These are phyloP conservation scores for Plasmodium fragile DNA, from an alignment of 169 alveolate genomes.

Conservation along the genomic window DNA sequence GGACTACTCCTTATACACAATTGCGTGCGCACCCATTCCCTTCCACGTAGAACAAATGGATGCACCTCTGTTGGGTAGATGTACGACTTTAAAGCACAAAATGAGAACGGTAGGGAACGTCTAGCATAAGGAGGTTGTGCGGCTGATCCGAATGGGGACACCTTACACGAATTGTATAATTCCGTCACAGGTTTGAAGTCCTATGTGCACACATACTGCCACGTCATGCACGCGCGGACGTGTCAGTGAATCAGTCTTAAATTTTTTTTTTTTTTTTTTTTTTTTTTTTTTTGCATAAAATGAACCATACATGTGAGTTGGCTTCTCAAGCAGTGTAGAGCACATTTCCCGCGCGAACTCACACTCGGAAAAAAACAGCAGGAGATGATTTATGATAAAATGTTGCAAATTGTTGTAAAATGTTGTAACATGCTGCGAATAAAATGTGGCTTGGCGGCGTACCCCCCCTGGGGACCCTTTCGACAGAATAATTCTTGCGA, in stretches of 20 bases:
- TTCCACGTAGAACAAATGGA: neutral
- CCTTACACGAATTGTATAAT: neutral
- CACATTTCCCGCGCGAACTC: neutral
- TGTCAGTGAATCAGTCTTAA: neutral
- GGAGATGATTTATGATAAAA: neutral
- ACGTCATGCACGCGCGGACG: neutral
- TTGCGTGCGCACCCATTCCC: neutral
- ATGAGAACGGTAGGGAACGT: neutral
- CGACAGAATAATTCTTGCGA: slow-evolving; percentile 3
- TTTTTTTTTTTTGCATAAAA: neutral
- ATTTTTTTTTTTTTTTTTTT: neutral
- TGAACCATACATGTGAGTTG: neutral
- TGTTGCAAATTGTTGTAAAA: neutral
- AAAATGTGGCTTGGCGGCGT: neutral
- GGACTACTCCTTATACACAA: neutral
- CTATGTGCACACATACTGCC: neutral
- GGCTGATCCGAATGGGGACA: neutral
- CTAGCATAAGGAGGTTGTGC: neutral
- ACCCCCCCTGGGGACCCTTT: neutral
- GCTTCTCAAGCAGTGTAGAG: neutral
- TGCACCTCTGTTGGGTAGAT: neutral
- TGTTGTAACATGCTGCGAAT: neutral
- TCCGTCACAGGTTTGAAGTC: neutral
- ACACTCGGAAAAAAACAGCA: neutral
- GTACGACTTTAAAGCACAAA: neutral